Conservation (phyloP, 345 rosid species). For the Pistacia atlantica region DNA sequence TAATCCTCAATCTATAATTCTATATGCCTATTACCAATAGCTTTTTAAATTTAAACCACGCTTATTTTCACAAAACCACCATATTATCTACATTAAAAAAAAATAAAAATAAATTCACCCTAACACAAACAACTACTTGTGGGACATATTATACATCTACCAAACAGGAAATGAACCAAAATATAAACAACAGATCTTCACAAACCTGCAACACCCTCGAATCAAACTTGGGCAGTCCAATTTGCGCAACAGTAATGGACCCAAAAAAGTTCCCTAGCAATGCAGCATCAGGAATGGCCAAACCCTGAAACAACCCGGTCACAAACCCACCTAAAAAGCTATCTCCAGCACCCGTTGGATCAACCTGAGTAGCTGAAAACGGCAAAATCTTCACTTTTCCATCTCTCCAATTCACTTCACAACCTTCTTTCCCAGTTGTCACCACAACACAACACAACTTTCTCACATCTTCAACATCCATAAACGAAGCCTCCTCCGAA, state of each 20-base stretch:
- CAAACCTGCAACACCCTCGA: conserved; percentile 67
- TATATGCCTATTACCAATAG: conserved; percentile 3
- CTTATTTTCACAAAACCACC: not conserved
- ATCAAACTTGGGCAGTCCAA: conserved; percentile 83
- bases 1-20: not conserved
- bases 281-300: conserved; percentile 90
- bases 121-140: not conserved
- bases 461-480: conserved; percentile 84
- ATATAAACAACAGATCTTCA: not conserved
- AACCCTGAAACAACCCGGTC: conserved; percentile 73
- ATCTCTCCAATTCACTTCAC: conserved; percentile 58
- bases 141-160: not conserved
- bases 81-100: not conserved
- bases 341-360: conserved; percentile 99
- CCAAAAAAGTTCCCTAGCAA: conserved; percentile 90
- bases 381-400: conserved; percentile 58
- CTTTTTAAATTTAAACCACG: too few species aligned
- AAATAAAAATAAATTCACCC: not conserved
- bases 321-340: conserved; percentile 86
- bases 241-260: conserved; percentile 83
- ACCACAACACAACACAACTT: conserved; percentile 82
- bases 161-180: not conserved
- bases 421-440: conserved; percentile 86
- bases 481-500: conserved; percentile 71
- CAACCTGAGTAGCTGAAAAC: conserved; percentile 69